Percentiles rank a stretch among this genome's conserved stretches.
phyloP scores from a whole-genome alignment of 1,284 basidiomycete species.

The Rhodofomes roseus region DNA sequence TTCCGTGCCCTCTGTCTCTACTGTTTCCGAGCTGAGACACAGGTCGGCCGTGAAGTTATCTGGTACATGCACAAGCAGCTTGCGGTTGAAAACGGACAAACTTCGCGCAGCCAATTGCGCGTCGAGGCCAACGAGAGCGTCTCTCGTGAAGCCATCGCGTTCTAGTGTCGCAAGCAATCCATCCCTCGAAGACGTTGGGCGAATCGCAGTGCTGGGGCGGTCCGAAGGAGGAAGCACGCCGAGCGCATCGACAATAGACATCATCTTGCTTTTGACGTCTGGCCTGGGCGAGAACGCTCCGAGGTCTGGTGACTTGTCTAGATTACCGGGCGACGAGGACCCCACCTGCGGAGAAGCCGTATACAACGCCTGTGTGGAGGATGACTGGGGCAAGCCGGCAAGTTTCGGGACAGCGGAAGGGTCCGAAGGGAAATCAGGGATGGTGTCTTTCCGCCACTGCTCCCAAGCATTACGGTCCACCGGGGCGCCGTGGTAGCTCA shows the following conservation, averaged over 20 bases:
- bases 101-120: slow-evolving; percentile 54
- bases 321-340: slow-evolving; percentile 28
- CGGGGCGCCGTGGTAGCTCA: slow-evolving; percentile 51
- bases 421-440: slow-evolving; percentile 37
- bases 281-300: slow-evolving; percentile 63
- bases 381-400: slow-evolving; percentile 38
- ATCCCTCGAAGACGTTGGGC: slow-evolving; percentile 14
- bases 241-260: slow-evolving; percentile 45
- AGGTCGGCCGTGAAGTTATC: slow-evolving; percentile 47
- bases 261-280: slow-evolving; percentile 36
- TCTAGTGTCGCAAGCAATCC: slow-evolving; percentile 46
- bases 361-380: slow-evolving; percentile 50
- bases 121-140: slow-evolving; percentile 57
- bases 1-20: slow-evolving; percentile 9
- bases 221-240: slow-evolving; percentile 23
- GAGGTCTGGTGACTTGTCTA: slow-evolving; percentile 41
- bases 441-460: slow-evolving; percentile 47
- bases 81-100: slow-evolving; percentile 54
- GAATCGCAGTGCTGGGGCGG: not conserved
- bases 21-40: slow-evolving; percentile 32
- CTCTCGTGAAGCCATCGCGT: slow-evolving; percentile 66
- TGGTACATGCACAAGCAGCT: slow-evolving; percentile 43
- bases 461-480: slow-evolving; percentile 55
- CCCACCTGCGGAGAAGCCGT: slow-evolving; percentile 42
- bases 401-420: slow-evolving; percentile 4